Conservation (phyloP, 805 yeast genomes). For the Ogataea angusta region DNA sequence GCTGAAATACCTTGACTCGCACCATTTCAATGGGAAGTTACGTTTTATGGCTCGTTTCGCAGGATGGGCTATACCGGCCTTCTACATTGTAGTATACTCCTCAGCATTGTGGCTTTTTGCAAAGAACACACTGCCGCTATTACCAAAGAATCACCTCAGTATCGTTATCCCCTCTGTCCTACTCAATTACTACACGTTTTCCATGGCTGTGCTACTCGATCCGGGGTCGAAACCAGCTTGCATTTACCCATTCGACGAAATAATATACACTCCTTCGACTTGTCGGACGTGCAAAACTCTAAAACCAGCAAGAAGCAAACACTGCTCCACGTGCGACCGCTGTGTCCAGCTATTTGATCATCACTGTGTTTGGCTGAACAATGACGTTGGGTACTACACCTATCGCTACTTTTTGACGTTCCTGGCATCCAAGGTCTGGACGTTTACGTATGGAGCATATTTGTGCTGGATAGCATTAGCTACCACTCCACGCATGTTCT, state of each 20-base stretch:
- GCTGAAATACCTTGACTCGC: neutral
- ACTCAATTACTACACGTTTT: constrained; percentile 35
- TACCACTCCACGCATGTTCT: constrained; percentile 3
- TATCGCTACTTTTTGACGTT: constrained; percentile 47
- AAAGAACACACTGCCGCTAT: constrained; percentile 14
- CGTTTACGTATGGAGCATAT: constrained; percentile 41
- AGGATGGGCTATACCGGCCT: constrained; percentile 45
- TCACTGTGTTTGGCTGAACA: constrained; percentile 54
- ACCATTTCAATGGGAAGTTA: constrained; percentile 21
- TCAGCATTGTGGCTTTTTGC: constrained; percentile 27
- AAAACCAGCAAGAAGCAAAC: constrained; percentile 75
- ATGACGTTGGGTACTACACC: constrained; percentile 52
- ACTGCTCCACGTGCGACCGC: constrained; percentile 64
- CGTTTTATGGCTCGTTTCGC: constrained; percentile 8
- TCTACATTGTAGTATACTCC: constrained; percentile 38
- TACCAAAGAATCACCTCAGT: constrained; percentile 13
- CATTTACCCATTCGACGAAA: constrained; percentile 29
- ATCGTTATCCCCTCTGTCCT: constrained; percentile 34
- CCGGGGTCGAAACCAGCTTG: constrained; percentile 39
- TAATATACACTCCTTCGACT: constrained; percentile 38
- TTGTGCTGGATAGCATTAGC: constrained; percentile 32
- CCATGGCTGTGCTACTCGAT: constrained; percentile 37
- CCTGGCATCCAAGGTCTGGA: constrained; percentile 33
- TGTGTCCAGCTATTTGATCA: constrained; percentile 68
- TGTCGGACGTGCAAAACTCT: constrained; percentile 57